phyloP scores from a whole-genome alignment of 192 early-diverging fungal species.

The Oehlia diaphana region DNA sequence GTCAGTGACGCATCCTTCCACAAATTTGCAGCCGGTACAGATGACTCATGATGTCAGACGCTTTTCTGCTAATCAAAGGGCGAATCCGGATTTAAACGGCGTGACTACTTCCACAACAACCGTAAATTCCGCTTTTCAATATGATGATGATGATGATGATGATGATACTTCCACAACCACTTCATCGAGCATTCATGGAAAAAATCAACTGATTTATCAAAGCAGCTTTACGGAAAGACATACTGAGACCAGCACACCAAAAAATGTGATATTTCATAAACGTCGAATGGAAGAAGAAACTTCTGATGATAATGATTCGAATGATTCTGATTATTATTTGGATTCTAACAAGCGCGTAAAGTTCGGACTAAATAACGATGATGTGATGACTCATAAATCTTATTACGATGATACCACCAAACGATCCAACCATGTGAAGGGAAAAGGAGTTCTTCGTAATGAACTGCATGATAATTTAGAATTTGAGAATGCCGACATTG shows the following conservation, averaged over 20 bases:
- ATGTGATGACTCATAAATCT: neutral
- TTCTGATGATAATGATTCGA: neutral
- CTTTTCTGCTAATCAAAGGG: neutral
- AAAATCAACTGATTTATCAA: neutral
- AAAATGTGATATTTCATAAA: neutral
- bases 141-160: neutral
- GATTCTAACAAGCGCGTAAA: no score
- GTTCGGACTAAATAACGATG: neutral
- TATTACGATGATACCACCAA: neutral
- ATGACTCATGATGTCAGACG: neutral
- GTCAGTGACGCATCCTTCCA: neutral
- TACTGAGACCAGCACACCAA: no score
- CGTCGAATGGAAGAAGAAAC: neutral
- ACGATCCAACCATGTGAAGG: neutral
- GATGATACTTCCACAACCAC: neutral
- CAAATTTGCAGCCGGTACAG: neutral
- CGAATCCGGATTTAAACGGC: neutral
- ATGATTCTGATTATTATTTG: neutral
- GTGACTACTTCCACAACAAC: neutral
- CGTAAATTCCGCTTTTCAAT: no score
- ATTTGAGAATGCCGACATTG: neutral
- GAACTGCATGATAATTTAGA: neutral
- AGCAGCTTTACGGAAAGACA: neutral
- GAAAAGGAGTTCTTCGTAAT: neutral
- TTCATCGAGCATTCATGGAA: neutral